A percentile compares a stretch with the other conserved stretches of the same genome.
These are phyloP conservation scores for Oryza coarctata DNA, from an alignment of 176 grass and related monocot genomes.

Conservation along the genomic window DNA sequence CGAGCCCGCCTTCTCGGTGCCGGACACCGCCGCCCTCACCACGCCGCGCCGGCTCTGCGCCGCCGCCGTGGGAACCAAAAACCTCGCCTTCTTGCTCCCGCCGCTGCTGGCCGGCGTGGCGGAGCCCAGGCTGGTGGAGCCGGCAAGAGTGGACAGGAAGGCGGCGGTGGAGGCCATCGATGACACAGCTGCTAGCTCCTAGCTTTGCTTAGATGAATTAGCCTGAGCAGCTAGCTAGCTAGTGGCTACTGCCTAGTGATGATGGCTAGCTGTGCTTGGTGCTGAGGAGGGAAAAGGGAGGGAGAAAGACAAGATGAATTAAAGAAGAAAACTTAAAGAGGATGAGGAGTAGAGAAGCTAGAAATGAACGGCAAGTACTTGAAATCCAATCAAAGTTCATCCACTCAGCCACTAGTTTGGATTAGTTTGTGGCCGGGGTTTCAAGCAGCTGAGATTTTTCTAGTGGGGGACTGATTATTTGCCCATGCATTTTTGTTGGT, in stretches of 20 bases:
- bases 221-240: background rate
- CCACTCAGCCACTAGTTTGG: conserved; percentile 4
- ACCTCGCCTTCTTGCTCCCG: conserved; percentile 20
- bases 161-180: conserved; percentile 50
- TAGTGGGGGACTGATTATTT: background rate
- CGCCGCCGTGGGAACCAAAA: background rate
- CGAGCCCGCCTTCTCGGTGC: conserved; percentile 39
- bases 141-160: conserved; percentile 53
- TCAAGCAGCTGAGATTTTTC: conserved; percentile 36
- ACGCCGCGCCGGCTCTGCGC: background rate
- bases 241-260: background rate
- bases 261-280: background rate
- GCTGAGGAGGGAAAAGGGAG: background rate
- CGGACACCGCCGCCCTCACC: conserved; percentile 21
- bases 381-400: conserved; percentile 24
- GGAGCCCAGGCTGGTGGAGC: conserved; percentile 12
- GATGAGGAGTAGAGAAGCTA: background rate
- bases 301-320: background rate
- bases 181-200: background rate
- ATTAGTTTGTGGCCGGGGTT: conserved; percentile 38
- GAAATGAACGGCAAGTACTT: background rate
- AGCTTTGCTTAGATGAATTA: background rate
- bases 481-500: conserved; percentile 19
- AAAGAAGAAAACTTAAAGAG: background rate
- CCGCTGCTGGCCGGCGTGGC: background rate